Evolutionary conservation across 2,329 filamentous ascomycete genomes (phyloP), one percentile per base, ranked within the genome.

Genomic region (Aspergillus spinulosporus): DNA sequence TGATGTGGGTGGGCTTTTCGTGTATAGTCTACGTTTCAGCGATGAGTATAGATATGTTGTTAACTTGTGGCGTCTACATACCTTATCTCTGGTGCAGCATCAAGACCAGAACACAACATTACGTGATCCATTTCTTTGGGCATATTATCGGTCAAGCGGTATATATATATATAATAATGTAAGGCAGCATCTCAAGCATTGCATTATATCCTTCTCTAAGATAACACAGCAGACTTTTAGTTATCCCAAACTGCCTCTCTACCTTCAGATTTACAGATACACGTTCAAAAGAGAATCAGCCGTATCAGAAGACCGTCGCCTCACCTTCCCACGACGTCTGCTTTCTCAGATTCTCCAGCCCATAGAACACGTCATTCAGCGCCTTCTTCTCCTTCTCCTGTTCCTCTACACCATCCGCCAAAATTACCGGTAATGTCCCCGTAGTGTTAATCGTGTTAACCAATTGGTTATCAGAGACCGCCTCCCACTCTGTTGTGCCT

Each of bases 311-410:
- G 5, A 42, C 14, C 14, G n/a, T 46, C n/a, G 12, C 44, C 44
- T 46, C 44, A 5, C 31, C 64, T 7, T 59, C 66, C 39, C 49
- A 21, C 21, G 21, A 54, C 5, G 36, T 49, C 56, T 61, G 70
- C 64, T 78, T 78, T 44, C 74, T 66, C 46, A 78, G 62, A 62
- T 74, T 75, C 34, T 67, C 69, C 58, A 79, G 51, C 63, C 66
- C 62, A 72, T 75, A 75, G 26, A 77, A 44, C 1, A 66, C 59
- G 26, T 72, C 73, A 43, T 71, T 68, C 29, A 77, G 52, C 37
- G 68, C 70, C 40, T 68, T 68, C 49, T 62, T 61, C 28, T 69
- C 63, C 52, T 72, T 73, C 11, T 65, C 63, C 52, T 72, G 73
- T 9, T 65, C 63, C 12, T 71, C 64, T 5, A 66, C 54, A 34